Conservation (phyloP, 2,329 filamentous ascomycete genomes). For the Botrytis medusae region DNA sequence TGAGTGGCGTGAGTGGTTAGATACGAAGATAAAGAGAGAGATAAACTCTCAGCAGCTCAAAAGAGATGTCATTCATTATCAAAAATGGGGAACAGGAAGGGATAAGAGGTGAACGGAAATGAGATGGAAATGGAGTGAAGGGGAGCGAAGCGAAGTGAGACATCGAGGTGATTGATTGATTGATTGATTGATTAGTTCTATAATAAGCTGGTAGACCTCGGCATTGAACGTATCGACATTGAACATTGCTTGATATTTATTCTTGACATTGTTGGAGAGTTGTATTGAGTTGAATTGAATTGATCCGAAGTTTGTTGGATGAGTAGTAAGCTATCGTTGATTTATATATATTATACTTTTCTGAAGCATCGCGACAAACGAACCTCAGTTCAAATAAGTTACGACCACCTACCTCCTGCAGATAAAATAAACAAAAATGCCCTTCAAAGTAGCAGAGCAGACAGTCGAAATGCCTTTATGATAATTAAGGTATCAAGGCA, state of each 20-base stretch:
- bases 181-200: neutral
- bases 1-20: neutral
- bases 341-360: neutral
- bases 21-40: conserved; percentile 7
- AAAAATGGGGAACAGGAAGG: neutral
- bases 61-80: conserved; percentile 2
- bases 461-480: neutral
- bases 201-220: neutral
- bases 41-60: neutral
- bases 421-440: neutral
- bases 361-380: neutral
- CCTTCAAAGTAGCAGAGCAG: neutral
- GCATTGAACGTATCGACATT: neutral
- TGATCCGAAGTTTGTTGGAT: too few species aligned
- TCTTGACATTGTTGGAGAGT: neutral
- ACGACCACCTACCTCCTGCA: neutral
- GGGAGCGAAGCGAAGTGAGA: neutral
- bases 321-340: neutral
- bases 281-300: neutral
- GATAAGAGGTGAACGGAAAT: too few species aligned
- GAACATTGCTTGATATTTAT: neutral
- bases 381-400: neutral
- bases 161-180: neutral
- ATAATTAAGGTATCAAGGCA: neutral
- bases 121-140: neutral